A percentile compares a stretch with the other conserved stretches of the same genome.
Conservation (phyloP, 2,329 filamentous ascomycete genomes). For the Trichophyton simii region DNA sequence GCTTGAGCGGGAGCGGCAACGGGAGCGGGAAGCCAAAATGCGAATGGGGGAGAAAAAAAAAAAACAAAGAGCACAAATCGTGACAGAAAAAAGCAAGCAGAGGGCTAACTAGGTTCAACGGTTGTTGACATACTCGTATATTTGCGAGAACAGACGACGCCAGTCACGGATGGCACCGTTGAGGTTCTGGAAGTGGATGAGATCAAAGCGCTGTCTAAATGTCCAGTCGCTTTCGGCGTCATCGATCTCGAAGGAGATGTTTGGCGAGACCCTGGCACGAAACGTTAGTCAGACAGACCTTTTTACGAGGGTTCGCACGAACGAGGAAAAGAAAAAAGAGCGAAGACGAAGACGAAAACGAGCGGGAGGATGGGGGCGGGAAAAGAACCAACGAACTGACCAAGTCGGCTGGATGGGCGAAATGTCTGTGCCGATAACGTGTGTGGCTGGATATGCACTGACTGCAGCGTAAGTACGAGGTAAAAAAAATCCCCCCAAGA, state of each 20-base stretch:
- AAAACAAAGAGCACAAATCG: background rate
- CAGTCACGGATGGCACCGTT: conserved; percentile 18
- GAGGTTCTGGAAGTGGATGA: conserved; percentile 19
- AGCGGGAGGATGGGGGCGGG: background rate
- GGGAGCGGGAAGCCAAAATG: background rate
- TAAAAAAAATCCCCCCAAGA: background rate
- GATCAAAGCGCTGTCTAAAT: conserved; percentile 18
- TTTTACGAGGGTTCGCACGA: background rate
- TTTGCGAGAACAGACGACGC: conserved; percentile 30
- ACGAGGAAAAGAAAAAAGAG: background rate
- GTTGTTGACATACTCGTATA: conserved; percentile 3
- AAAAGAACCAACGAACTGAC: conserved; percentile 4
- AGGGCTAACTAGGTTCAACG: background rate
- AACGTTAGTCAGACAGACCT: background rate
- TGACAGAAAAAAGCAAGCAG: background rate
- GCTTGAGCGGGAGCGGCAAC: background rate
- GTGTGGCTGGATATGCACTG: conserved; percentile 6
- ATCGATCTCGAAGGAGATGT: conserved; percentile 21
- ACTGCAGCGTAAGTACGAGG: background rate
- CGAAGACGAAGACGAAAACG: too few relatives aligned
- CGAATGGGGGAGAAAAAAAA: too few relatives aligned
- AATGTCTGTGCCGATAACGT: conserved; percentile 12
- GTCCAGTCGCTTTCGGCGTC: conserved; percentile 20
- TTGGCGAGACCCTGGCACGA: conserved; percentile 19
- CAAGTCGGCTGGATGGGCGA: conserved; percentile 15